A percentile compares a stretch with the other conserved stretches of the same genome.
Conservation (phyloP, 169 alveolate species). For the Theileria orientalis region DNA sequence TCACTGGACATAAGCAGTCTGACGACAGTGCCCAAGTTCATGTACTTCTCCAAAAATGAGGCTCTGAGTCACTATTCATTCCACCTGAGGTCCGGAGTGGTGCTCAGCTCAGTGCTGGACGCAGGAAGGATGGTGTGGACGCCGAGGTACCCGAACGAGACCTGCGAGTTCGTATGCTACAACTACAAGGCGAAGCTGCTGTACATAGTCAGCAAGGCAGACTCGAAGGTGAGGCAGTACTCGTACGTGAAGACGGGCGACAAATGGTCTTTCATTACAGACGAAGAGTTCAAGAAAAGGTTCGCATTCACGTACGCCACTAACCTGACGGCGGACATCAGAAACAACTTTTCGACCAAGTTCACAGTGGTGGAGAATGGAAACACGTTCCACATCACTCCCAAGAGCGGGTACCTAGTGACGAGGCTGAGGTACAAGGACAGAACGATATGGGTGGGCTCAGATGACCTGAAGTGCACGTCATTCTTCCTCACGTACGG, state of each 20-base stretch:
- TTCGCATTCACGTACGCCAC: constrained; percentile 1
- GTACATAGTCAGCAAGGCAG: neutral
- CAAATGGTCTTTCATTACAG: neutral
- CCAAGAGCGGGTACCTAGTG: neutral
- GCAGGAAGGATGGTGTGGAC: constrained; percentile 10
- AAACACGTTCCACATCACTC: neutral
- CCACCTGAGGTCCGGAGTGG: neutral
- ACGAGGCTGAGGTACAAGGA: neutral
- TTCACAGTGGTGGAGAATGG: constrained; percentile 12
- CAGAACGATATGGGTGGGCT: neutral
- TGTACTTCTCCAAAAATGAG: neutral
- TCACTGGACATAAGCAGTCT: neutral
- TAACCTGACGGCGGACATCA: neutral
- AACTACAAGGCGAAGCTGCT: neutral
- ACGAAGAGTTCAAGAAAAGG: neutral
- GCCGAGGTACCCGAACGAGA: neutral
- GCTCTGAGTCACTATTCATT: neutral
- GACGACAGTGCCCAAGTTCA: neutral
- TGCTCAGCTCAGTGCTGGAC: neutral
- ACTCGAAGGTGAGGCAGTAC: neutral
- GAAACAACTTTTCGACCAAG: neutral
- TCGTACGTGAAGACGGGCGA: constrained; percentile 12
- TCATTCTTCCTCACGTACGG: neutral
- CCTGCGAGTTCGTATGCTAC: neutral
- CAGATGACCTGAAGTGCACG: neutral